phyloP scores from a whole-genome alignment of 2,329 filamentous ascomycete genomes.

The Alternaria gaisen region DNA sequence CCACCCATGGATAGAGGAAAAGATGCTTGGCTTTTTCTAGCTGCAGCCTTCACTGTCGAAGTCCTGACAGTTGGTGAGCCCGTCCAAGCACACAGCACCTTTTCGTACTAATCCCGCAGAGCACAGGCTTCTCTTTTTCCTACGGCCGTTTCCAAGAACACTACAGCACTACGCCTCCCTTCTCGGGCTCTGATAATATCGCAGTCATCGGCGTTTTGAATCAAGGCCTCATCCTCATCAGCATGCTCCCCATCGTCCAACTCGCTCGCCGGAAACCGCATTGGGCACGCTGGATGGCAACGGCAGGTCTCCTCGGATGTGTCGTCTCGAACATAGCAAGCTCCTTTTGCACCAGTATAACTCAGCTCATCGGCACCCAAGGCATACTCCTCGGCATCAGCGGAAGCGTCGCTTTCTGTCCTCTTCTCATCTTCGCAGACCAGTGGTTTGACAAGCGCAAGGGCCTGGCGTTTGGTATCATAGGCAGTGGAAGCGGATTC shows the following conservation, averaged over 20 bases:
- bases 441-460: constrained; percentile 68
- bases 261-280: constrained; percentile 43
- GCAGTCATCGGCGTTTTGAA: constrained; percentile 71
- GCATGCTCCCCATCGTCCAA: constrained; percentile 49
- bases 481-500: constrained; percentile 54
- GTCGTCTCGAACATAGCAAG: not conserved
- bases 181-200: constrained; percentile 62
- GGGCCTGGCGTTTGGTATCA: constrained; percentile 68
- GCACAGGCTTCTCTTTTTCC: constrained; percentile 69
- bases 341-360: not conserved
- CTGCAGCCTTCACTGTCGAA: constrained; percentile 58
- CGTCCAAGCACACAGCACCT: not conserved
- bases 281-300: constrained; percentile 40
- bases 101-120: not conserved
- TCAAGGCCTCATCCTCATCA: constrained; percentile 59
- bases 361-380: not conserved
- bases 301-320: constrained; percentile 6
- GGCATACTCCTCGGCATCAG: not conserved
- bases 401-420: constrained; percentile 55
- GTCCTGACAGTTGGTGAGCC: constrained; percentile 38
- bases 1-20: constrained; percentile 28
- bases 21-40: constrained; percentile 29
- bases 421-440: constrained; percentile 63
- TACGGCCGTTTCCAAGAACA: constrained; percentile 77
- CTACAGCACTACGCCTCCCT: constrained; percentile 68